These are phyloP conservation scores for Pelargonium fulgidum DNA, from an alignment of 441 rosid species.

Conservation along the genomic window DNA sequence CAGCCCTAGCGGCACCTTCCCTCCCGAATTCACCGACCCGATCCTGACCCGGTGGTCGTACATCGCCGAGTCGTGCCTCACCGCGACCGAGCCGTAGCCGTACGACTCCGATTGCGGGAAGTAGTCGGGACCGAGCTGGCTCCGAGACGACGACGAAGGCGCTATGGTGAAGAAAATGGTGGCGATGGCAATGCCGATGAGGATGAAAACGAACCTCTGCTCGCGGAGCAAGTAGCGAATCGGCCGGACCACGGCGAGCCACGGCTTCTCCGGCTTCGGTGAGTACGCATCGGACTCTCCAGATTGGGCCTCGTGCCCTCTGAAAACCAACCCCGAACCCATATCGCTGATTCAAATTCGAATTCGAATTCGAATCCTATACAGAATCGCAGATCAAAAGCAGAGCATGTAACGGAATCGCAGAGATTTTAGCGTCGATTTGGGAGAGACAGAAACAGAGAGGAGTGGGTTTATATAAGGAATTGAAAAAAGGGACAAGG, in stretches of 20 bases:
- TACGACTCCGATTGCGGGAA: constrained; percentile 25
- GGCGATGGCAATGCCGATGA: constrained; percentile 78
- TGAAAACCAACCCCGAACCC: constrained; percentile 75
- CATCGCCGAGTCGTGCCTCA: constrained; percentile 17
- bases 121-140: constrained; percentile 5
- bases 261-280: constrained; percentile 77
- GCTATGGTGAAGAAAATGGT: constrained; percentile 50
- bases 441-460: background rate
- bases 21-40: constrained; percentile 35
- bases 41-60: constrained; percentile 13
- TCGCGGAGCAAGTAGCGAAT: constrained; percentile 72
- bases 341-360: constrained; percentile 18
- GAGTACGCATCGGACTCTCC: constrained; percentile 52
- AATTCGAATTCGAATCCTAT: background rate
- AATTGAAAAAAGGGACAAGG: background rate
- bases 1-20: constrained; percentile 73
- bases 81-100: constrained; percentile 23
- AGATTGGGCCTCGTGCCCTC: constrained; percentile 70
- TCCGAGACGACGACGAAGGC: constrained; percentile 1
- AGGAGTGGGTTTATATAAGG: background rate
- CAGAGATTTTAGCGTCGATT: constrained; percentile 5
- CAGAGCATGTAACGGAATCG: background rate
- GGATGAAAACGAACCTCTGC: constrained; percentile 67
- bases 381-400: constrained; percentile 5
- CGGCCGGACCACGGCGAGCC: constrained; percentile 56